phyloP scores from a whole-genome alignment of 176 grass and related monocot genomes.

The Triticum monococcum region DNA sequence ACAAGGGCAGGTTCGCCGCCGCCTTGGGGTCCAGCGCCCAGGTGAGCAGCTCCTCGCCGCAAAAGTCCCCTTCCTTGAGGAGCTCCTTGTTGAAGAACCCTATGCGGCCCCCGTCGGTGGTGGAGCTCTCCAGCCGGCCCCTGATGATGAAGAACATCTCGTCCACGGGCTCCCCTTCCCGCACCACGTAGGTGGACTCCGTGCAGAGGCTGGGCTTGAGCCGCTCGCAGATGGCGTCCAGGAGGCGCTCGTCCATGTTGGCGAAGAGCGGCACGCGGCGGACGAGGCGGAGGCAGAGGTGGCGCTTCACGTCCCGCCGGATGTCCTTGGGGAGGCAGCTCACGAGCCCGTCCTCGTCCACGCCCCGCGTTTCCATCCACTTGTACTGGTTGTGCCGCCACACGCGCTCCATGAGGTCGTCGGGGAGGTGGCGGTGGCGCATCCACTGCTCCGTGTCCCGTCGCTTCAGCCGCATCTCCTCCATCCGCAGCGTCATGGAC shows the following conservation, averaged over 20 bases:
- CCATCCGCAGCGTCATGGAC: slow-evolving; percentile 57
- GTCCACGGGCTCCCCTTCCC: slow-evolving; percentile 65
- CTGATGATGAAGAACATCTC: slow-evolving; percentile 87
- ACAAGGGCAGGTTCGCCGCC: slow-evolving; percentile 55
- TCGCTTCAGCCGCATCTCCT: slow-evolving; percentile 68
- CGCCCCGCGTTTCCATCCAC: slow-evolving; percentile 74
- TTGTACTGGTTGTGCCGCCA: slow-evolving; percentile 72
- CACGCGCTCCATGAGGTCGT: slow-evolving; percentile 53
- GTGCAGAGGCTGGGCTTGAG: slow-evolving; percentile 74
- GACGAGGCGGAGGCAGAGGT: slow-evolving; percentile 72
- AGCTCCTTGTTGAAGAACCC: slow-evolving; percentile 56
- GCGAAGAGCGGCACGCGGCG: slow-evolving; percentile 65
- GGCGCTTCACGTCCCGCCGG: slow-evolving; percentile 63
- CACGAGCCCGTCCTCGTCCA: slow-evolving; percentile 65
- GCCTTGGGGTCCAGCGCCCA: slow-evolving; percentile 78
- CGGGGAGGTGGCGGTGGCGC: slow-evolving; percentile 61
- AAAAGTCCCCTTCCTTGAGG: slow-evolving; percentile 71
- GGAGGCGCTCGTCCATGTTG: slow-evolving; percentile 76
- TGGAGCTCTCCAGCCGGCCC: slow-evolving; percentile 58
- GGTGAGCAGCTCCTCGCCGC: slow-evolving; percentile 65
- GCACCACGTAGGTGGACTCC: slow-evolving; percentile 54
- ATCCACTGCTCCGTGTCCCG: slow-evolving; percentile 78
- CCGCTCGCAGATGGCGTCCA: slow-evolving; percentile 76
- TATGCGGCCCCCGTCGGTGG: slow-evolving; percentile 55
- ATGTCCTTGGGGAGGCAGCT: slow-evolving; percentile 57